These are phyloP conservation scores for Microascus cirrosus DNA, from an alignment of 2,329 filamentous ascomycete species.

Conservation along the genomic window DNA sequence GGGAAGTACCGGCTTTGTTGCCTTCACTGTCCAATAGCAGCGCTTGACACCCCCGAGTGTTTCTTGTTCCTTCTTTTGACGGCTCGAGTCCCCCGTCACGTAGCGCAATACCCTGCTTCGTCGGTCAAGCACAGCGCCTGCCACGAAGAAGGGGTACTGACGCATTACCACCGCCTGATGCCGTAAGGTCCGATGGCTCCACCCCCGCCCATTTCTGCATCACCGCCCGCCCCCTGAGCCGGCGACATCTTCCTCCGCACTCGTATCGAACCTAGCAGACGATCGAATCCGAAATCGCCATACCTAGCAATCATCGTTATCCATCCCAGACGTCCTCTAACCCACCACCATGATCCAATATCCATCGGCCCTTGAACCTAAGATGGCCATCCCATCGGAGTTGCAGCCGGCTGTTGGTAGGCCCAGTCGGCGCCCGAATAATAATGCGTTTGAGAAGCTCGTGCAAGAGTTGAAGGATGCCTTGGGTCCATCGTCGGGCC, in stretches of 20 bases:
- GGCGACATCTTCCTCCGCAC: neutral
- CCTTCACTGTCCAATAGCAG: constrained; percentile 1
- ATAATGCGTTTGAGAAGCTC: constrained; percentile 50
- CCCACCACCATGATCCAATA: constrained; percentile 3
- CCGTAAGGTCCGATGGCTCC: neutral
- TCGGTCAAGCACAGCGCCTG: neutral
- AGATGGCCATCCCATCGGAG: constrained; percentile 1
- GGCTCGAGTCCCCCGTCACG: neutral
- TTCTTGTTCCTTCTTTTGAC: neutral
- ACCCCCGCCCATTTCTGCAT: neutral
- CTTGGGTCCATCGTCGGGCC: constrained; percentile 69
- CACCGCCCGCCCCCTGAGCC: neutral
- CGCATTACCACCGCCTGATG: neutral
- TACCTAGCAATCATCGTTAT: neutral
- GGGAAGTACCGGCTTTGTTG: constrained; percentile 3
- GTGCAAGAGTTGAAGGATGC: constrained; percentile 62
- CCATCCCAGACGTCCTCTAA: neutral
- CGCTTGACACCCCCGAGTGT: neutral
- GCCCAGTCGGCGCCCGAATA: constrained; percentile 1
- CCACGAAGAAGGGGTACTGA: neutral
- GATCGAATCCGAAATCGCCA: neutral
- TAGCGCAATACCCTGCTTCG: neutral
- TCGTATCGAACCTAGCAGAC: neutral
- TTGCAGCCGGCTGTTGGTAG: neutral
- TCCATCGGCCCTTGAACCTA: neutral